Evolutionary conservation across 1,284 basidiomycete species (phyloP).

Genomic region (Apiotrichum domesticum): DNA sequence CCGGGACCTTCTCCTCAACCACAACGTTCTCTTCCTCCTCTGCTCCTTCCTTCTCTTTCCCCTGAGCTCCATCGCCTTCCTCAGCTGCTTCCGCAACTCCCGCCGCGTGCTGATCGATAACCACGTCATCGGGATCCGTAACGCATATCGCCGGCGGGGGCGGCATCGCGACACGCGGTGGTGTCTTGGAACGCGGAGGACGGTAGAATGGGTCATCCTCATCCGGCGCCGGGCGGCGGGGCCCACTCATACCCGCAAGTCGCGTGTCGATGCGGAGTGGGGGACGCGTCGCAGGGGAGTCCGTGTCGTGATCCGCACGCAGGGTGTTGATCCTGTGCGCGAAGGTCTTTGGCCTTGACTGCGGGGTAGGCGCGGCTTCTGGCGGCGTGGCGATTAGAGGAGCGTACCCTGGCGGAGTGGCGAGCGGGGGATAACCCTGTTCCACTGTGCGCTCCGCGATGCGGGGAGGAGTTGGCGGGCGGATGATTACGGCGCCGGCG

Average conservation of each 20-base stretch:
- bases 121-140: neutral
- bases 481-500: neutral
- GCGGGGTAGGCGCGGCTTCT: no score
- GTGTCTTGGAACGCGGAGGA: neutral
- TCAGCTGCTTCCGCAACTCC: no score
- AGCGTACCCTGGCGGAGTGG: no score
- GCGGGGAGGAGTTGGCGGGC: no score
- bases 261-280: neutral
- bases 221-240: neutral
- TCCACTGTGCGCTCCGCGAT: no score
- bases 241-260: neutral
- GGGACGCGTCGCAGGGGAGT: neutral
- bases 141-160: neutral
- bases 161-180: neutral
- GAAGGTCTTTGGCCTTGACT: neutral
- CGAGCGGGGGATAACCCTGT: no score
- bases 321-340: neutral
- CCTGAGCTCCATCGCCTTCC: no score
- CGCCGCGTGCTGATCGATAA: neutral
- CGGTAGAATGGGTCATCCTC: conserved; percentile 1
- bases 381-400: no score
- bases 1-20: no score
- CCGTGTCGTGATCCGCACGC: neutral
- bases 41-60: no score
- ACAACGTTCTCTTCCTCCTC: no score